Base-by-base conservation (phyloP, 495 filamentous ascomycete species). In the Penicillium ucsense region DNA sequence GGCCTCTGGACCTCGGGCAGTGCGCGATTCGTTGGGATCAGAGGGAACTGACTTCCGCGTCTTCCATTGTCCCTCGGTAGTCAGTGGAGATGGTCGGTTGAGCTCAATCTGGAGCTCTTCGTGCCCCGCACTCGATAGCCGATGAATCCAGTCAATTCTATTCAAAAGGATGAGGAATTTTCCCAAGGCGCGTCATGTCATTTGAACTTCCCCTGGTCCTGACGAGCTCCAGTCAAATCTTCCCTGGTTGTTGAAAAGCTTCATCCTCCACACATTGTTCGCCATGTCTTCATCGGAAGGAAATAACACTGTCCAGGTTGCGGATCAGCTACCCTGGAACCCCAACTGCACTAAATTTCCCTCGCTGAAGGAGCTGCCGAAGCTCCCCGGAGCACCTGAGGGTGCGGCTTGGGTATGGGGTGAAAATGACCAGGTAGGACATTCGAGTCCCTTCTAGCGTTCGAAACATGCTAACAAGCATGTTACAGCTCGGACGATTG, bases 381-480 rank as follows among this genome's bases (percentile, higher is more conserved):
- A 53, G 38, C 63, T 77, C 31, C 47, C 66, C 4, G 61, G 63
- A 47, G 67, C 70, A 2, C 71, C 73, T 7, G 49, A 66, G 51
- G 64, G 63, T 42, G 76, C 79, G 9, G 80, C 79, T 33, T 84
- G 80, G 80, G 75, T 83, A 27, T 84, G 80, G 81, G 80, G 81
- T 4, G 62, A 72, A 32, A 64, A 81, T 59, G 81, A 83, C 53
- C 62, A 71, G 51, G 76, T 79, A 43, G 36, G 11, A 11, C 27
- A 6, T 3, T 11, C 6, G 5, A 31, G 4, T n/a, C 8, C 28
- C 6, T 30, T n/a, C 3, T 30, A 4, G 12, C 8, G 11, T 2
- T 11, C 31, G 3, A 41, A 31, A 41, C 7, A 4, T 28, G 9
- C 32, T 34, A 9, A 35, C 11, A 8, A 43, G 27, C 12, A 4